phyloP scores from a whole-genome alignment of 768 basidiomycete genomes.

The Tephrocybe sp. region DNA sequence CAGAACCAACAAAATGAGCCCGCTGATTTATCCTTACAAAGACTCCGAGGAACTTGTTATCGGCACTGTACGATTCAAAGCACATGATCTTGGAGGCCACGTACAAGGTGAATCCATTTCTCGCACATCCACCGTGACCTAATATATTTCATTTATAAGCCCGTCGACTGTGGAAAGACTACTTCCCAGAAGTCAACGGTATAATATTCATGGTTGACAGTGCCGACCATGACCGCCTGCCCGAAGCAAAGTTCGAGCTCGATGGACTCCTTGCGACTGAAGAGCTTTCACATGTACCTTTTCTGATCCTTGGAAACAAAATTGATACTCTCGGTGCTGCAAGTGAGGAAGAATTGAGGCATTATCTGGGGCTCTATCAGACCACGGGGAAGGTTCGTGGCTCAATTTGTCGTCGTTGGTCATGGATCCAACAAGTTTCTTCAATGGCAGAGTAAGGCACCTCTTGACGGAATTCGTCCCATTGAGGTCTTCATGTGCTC shows the following conservation, averaged over 20 bases:
- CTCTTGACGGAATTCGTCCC: slow-evolving; percentile 92
- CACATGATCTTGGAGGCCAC: slow-evolving; percentile 97
- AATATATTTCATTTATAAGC: slow-evolving; percentile 39
- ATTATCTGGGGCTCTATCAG: slow-evolving; percentile 94
- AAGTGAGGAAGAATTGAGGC: slow-evolving; percentile 94
- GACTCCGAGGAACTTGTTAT: slow-evolving; percentile 99
- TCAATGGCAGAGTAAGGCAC: slow-evolving; percentile 81
- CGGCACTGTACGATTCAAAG: slow-evolving; percentile 98
- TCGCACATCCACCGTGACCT: not conserved
- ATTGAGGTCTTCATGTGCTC: slow-evolving; percentile 99
- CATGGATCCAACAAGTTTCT: too few species aligned
- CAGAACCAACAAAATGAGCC: slow-evolving; percentile 6
- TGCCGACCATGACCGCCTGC: slow-evolving; percentile 93
- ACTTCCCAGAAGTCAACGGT: slow-evolving; percentile 99
- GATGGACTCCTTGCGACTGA: slow-evolving; percentile 95
- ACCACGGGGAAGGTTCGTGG: slow-evolving; percentile 91
- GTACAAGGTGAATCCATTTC: slow-evolving; percentile 66
- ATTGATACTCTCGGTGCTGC: slow-evolving; percentile 96
- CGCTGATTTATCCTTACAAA: slow-evolving; percentile 28
- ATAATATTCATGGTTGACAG: slow-evolving; percentile 98
- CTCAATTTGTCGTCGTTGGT: too few species aligned
- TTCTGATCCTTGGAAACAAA: slow-evolving; percentile 98
- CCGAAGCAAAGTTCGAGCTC: slow-evolving; percentile 95
- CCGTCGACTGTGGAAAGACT: slow-evolving; percentile 98
- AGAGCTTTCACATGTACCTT: slow-evolving; percentile 91